phyloP scores from a whole-genome alignment of 2,329 filamentous ascomycete species.

The Conoideocrella luteorostrata region DNA sequence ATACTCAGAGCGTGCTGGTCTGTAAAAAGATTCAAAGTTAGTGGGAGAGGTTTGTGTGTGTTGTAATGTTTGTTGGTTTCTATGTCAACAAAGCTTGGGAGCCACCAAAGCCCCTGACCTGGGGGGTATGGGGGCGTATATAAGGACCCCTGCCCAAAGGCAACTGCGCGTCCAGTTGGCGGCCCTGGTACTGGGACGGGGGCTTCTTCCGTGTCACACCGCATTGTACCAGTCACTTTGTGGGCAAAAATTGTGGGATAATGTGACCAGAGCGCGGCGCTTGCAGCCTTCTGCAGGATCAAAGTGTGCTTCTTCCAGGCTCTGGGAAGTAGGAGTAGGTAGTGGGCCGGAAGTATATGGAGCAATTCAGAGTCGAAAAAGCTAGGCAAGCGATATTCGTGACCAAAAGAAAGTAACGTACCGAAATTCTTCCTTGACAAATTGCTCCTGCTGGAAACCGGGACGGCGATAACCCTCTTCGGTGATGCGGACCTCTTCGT shows the following conservation, averaged over 20 bases:
- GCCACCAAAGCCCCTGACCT: constrained; percentile 16
- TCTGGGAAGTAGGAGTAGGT: no score
- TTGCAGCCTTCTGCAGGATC: not conserved
- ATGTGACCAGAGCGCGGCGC: not conserved
- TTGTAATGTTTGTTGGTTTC: constrained; percentile 12
- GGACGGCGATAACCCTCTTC: constrained; percentile 71
- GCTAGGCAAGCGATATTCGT: no score
- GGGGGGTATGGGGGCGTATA: constrained; percentile 9
- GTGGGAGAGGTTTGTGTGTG: constrained; percentile 20
- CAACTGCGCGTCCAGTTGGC: constrained; percentile 3
- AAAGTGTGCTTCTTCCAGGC: no score
- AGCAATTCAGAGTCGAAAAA: no score
- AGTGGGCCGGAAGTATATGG: no score
- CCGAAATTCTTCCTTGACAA: constrained; percentile 46
- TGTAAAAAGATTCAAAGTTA: constrained; percentile 13
- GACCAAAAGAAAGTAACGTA: constrained; percentile 30
- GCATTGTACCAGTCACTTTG: constrained; percentile 3
- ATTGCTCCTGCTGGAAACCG: constrained; percentile 51
- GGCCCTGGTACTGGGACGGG: not conserved
- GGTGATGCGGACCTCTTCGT: constrained; percentile 81
- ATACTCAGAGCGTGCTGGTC: constrained; percentile 39
- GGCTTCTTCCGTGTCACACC: constrained; percentile 6
- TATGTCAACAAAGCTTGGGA: constrained; percentile 17
- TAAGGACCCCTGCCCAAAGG: constrained; percentile 11
- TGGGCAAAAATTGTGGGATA: constrained; percentile 1